A percentile compares a stretch with the other conserved stretches of the same genome.
phyloP scores from a whole-genome alignment of 768 basidiomycete species.

The Hygrophoropsis aurantiaca region DNA sequence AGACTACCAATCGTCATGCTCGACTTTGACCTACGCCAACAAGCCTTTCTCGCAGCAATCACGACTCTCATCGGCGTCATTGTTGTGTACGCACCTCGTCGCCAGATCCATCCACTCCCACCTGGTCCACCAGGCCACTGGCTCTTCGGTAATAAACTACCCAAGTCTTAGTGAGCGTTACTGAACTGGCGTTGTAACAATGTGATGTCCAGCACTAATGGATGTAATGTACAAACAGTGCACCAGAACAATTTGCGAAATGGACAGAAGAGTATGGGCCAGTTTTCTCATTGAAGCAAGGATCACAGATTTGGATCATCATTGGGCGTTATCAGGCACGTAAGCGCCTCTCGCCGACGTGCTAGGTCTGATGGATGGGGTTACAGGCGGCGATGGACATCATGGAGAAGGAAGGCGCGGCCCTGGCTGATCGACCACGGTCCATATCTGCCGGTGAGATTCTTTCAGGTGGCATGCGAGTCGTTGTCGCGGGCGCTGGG shows the following conservation, averaged over 20 bases:
- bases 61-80: too few relatives aligned
- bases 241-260: conserved; percentile 46
- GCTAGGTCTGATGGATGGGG: too few relatives aligned
- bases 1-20: too few relatives aligned
- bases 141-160: conserved; percentile 29
- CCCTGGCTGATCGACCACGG: conserved; percentile 35
- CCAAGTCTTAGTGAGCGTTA: conserved; percentile 22
- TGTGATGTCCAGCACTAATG: background rate
- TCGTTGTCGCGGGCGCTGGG: conserved; percentile 24
- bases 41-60: too few relatives aligned
- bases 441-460: conserved; percentile 34
- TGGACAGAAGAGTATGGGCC: conserved; percentile 64
- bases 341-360: background rate
- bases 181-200: too few relatives aligned
- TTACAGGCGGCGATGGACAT: conserved; percentile 37
- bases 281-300: conserved; percentile 55
- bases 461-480: conserved; percentile 32
- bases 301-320: conserved; percentile 32
- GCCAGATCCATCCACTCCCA: conserved; percentile 20
- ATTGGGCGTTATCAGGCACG: conserved; percentile 20
- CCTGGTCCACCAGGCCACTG: conserved; percentile 34
- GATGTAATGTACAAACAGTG: conserved; percentile 12
- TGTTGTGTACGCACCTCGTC: background rate
- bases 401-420: conserved; percentile 37
- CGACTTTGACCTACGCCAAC: too few relatives aligned